Evolutionary conservation across 2,329 filamentous ascomycete species (phyloP).

Genomic region (Davidsoniella eucalypti): DNA sequence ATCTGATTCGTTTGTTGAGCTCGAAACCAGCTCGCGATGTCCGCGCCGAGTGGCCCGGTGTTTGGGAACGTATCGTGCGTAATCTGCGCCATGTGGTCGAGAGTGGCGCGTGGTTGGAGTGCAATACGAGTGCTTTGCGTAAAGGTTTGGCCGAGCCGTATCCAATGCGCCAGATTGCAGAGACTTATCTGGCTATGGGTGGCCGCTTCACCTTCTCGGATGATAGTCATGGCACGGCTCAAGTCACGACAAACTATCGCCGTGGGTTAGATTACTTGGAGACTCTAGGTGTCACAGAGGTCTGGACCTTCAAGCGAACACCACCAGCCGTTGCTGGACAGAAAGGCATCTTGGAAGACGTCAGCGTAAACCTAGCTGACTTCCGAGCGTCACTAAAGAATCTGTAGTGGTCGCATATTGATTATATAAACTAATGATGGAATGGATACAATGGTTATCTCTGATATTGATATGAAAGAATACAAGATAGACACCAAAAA

Average conservation of each 20-base stretch:
- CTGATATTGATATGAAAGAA: background rate
- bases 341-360: constrained; percentile 26
- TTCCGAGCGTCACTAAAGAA: constrained; percentile 21
- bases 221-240: constrained; percentile 78
- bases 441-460: background rate
- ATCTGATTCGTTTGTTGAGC: constrained; percentile 71
- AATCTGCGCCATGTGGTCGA: constrained; percentile 55
- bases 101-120: constrained; percentile 73
- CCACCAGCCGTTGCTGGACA: constrained; percentile 16
- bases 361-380: constrained; percentile 25
- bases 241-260: constrained; percentile 73
- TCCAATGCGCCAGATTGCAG: constrained; percentile 60
- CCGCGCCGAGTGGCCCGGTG: constrained; percentile 32
- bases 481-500: background rate
- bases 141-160: constrained; percentile 90
- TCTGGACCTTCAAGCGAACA: constrained; percentile 39
- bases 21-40: constrained; percentile 48
- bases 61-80: constrained; percentile 59
- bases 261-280: constrained; percentile 55
- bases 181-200: constrained; percentile 53
- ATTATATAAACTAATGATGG: background rate
- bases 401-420: background rate
- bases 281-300: constrained; percentile 42
- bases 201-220: constrained; percentile 85
- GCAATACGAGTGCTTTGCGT: constrained; percentile 72